These are phyloP conservation scores for Willaertia magna DNA, from an alignment of 208 protist species.

Conservation along the genomic window DNA sequence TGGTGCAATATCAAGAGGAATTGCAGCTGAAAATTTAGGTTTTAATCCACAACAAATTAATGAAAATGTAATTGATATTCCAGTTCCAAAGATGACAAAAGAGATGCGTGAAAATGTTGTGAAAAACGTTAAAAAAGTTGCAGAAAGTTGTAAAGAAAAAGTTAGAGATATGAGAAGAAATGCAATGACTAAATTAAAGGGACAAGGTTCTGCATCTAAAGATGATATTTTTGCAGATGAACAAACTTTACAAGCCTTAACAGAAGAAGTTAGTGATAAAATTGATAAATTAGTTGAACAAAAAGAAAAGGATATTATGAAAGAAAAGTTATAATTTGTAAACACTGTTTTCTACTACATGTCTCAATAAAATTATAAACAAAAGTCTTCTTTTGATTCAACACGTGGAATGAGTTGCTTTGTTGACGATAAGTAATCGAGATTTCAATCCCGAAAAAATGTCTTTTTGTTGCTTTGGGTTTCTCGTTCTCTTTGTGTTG, in stretches of 20 bases:
- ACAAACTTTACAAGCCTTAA: background rate
- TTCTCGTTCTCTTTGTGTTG: too few relatives aligned
- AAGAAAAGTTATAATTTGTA: too few relatives aligned
- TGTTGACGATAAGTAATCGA: too few relatives aligned
- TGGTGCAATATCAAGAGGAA: background rate
- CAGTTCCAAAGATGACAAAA: conserved; percentile 2
- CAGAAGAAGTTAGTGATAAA: background rate
- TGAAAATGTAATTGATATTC: background rate
- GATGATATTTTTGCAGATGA: background rate
- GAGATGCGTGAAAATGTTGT: conserved; percentile 1
- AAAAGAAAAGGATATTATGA: conserved; percentile 4
- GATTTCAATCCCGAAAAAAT: too few relatives aligned
- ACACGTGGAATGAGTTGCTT: too few relatives aligned
- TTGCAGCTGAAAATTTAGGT: background rate
- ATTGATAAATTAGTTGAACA: background rate
- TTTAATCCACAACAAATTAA: conserved; percentile 10
- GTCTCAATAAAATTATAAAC: too few relatives aligned
- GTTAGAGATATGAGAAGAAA: conserved; percentile 4
- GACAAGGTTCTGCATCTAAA: background rate
- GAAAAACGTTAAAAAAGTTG: background rate
- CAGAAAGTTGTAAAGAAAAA: background rate
- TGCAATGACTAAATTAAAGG: background rate
- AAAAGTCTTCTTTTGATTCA: too few relatives aligned
- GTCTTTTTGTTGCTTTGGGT: too few relatives aligned
- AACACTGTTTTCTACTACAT: too few relatives aligned